Base-by-base conservation (phyloP, 306 rosid genomes). In the Lathyrus tuberosus region DNA sequence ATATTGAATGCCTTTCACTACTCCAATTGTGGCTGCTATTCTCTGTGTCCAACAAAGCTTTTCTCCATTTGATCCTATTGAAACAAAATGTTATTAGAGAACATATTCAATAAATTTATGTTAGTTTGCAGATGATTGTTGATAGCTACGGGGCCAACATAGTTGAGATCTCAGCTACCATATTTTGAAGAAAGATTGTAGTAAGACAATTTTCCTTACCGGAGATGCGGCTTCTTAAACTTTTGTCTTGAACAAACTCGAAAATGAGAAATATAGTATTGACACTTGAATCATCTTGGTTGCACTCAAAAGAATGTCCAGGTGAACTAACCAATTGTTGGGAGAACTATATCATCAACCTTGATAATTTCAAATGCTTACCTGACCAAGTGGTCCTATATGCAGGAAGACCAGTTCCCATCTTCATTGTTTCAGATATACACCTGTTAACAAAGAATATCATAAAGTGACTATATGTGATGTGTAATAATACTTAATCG, bases 261-360 rank as follows among this genome's bases (percentile, higher is more conserved):
- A 86, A 91, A 14, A 94, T 76, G 48, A 91, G 80, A 78, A 67
- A 86, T 37, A 94, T 69, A 73, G 84, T 84, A 88, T 78, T 74
- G 40, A 88, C 80, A 56, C 82, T 71, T 35, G 96, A 81, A 64
- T 86, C 91, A 56, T 90, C 92, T n/a, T 79, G 86, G 60, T 65
- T 78, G 86, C 80, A 80, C 79, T 94, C 97, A 64, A 84, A 83
- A 77, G 95, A 91, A 83, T 94, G 99, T n/a, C 99, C 99, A 73
- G 91, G 97, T 37, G 91, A 81, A 62, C 95, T 85, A 75, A 84
- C 89, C 83, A 94, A 47, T 53, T 41, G 64, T 20, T 26, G 49
- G 54, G 17, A 41, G 35, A 48, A 72, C 24, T 11, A 43, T 35
- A 35, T 7, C 20, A 30, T 61, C 38, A 63, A 5, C 31, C 60